Evolutionary conservation across 768 basidiomycete species (phyloP).

Genomic region (Leccinum subgranulosum): DNA sequence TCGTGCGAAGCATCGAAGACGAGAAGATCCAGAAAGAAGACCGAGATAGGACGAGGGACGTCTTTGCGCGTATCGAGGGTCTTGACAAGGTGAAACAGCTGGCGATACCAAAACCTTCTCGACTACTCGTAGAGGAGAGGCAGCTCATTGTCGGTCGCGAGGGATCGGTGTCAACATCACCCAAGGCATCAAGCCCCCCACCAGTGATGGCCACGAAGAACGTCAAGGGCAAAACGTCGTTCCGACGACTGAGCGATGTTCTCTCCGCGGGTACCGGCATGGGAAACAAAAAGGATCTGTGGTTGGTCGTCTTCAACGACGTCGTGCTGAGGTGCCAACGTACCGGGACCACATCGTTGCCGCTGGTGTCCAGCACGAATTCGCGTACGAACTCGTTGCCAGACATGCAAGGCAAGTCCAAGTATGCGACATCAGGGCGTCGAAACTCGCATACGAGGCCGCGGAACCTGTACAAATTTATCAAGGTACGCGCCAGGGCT

Average conservation of each 20-base stretch:
- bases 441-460: constrained; percentile 76
- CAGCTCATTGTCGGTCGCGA: constrained; percentile 41
- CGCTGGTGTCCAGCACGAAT: constrained; percentile 64
- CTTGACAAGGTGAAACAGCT: constrained; percentile 92
- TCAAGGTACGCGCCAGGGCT: constrained; percentile 57
- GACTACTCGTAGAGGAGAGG: constrained; percentile 83
- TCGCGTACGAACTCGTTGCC: constrained; percentile 74
- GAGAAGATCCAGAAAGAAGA: constrained; percentile 98
- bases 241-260: constrained; percentile 90
- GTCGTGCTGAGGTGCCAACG: constrained; percentile 90
- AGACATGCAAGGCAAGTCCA: constrained; percentile 80
- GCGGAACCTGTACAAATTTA: constrained; percentile 89
- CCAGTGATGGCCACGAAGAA: constrained; percentile 43
- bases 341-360: constrained; percentile 83
- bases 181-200: constrained; percentile 35
- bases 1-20: constrained; percentile 95
- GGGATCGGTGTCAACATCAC: constrained; percentile 14
- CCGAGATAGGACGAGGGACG: constrained; percentile 91
- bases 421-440: constrained; percentile 80
- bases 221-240: constrained; percentile 79
- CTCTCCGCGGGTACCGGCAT: constrained; percentile 55
- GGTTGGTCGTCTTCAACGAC: constrained; percentile 96
- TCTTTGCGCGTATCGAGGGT: constrained; percentile 94
- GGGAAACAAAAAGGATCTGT: constrained; percentile 79
- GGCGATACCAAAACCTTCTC: constrained; percentile 84